These are phyloP conservation scores for Reticulomyxa filosa DNA, from an alignment of 78 protist genomes.

Conservation along the genomic window DNA sequence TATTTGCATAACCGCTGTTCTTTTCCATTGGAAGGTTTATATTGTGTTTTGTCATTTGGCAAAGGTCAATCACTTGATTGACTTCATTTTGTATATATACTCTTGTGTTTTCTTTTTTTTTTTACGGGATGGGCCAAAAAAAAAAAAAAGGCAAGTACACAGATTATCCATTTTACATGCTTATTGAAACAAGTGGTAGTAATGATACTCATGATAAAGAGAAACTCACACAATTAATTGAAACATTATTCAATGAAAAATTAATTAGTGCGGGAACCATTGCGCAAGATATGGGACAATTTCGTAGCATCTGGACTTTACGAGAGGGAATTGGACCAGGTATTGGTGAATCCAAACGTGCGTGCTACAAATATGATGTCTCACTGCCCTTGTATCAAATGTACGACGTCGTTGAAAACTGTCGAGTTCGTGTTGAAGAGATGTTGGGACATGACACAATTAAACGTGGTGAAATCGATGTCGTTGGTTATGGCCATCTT, in stretches of 20 bases:
- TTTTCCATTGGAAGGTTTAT: too few species aligned
- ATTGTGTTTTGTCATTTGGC: too few species aligned
- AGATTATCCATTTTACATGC: constrained; percentile 39
- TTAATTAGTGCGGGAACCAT: constrained; percentile 16
- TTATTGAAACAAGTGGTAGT: constrained; percentile 59
- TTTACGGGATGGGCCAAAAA: too few species aligned
- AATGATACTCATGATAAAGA: constrained; percentile 51
- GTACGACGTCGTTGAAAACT: constrained; percentile 30
- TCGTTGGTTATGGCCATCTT: constrained; percentile 58
- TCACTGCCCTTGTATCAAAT: constrained; percentile 11
- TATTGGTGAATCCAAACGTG: constrained; percentile 10
- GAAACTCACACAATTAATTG: constrained; percentile 31
- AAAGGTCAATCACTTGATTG: too few species aligned
- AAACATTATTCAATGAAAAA: constrained; percentile 9
- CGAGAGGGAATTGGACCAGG: constrained; percentile 52
- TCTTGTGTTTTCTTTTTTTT: too few species aligned
- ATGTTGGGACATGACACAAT: not conserved
- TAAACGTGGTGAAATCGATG: not conserved
- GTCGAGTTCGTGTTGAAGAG: constrained; percentile 20
- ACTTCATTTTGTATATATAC: too few species aligned
- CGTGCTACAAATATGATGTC: constrained; percentile 18
- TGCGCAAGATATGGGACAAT: constrained; percentile 23
- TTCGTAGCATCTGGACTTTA: constrained; percentile 28
- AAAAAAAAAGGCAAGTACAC: too few species aligned
- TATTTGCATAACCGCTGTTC: not conserved